Base-by-base conservation (phyloP, 2,329 filamentous ascomycete genomes). In the Dothiorella sarmentorum region DNA sequence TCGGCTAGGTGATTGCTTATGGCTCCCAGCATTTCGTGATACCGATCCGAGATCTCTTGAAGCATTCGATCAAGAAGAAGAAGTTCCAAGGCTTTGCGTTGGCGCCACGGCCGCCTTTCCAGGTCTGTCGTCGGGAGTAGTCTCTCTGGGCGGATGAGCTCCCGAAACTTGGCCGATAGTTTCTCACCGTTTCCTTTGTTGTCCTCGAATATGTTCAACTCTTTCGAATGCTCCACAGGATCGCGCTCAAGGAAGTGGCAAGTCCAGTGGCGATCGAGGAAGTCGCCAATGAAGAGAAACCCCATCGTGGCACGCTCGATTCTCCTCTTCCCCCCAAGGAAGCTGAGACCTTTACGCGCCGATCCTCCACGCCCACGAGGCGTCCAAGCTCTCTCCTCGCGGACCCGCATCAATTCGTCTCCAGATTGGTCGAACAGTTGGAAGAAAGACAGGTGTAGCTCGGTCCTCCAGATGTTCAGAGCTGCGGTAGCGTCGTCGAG, bases 241-340 rank as follows among this genome's bases (percentile, higher is more conserved):
- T 42, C 18, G n/a, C 27, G 7, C 10, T 33, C 59, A 17, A 69
- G 57, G 26, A 68, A 56, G 47, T 69, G 63, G 29, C 69, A 70
- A 1, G 69, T 73, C 69, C 69, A 72, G 31, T 66, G 70, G 0
- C 69, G 63, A 42, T 73, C 69, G 20, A 69, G 71, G 38, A 70
- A 68, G 53, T 73, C 68, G 3, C 69, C 69, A 7, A 60, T 38
- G 37, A 73, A 68, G 5, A 67, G 65, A 38, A 72, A 73, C 0
- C 68, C 61, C 27, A 64, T 62, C 0, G 64, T 61, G 0, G 62
- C 63, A 29, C 63, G 62, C 10, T 60, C 44, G 20, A 70, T 37
- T 33, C 22, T 38, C 7, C 29, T 40, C 1, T 11, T 43, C 15
- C 18, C 13, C 7, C 43, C 49, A 2, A 35, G 49, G n/a, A n/a